Evolutionary conservation across 805 yeast species (phyloP), one percentile per base, ranked within the genome.

Genomic region (Isabelozyma heimii): DNA sequence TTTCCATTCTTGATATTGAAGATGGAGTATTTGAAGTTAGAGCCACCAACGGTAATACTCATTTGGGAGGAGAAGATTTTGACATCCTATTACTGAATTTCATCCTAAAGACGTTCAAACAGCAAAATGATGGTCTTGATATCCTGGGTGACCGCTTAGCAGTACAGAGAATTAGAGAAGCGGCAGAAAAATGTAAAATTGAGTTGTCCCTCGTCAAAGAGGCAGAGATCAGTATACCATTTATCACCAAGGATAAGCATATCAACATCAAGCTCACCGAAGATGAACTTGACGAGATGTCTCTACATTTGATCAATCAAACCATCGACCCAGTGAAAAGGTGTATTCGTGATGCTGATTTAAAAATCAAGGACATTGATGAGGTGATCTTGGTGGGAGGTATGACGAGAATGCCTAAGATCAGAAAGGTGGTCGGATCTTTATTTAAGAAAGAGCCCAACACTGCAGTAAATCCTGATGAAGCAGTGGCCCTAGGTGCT

Each of bases 401-500:
- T 54, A 88, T 88, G 95, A 87, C 96, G 4, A 75, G 95, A 67
- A 88, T 88, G 96, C 95, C 95, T 47, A 84, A 82, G 67, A 82
- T 88, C 51, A 72, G 90, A 52, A 76, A 75, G 37, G 73, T 83
- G 7, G 92, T 88, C 16, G 78, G 75, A 52, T 71, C 72, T 8
- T 54, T 84, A 13, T 87, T 88, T 62, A 75, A 78, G 33, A 84
- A 79, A 61, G 74, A 77, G 52, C 91, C 92, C 38, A 85, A 84
- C 46, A 82, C 86, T 40, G 79, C 82, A 15, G 89, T 88, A 10
- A 88, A 88, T 63, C 95, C 96, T n/a, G 96, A 88, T 66, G 96
- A 88, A 68, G 91, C 94, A n/a, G 95, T 88, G 44, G 94, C 95
- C 42, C 70, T 88, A 55, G 96, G 96, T 61, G 96, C 96, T 30